Evolutionary conservation across 371 early-diverging fungal genomes (phyloP).

Genomic region (Massospora cicadina): DNA sequence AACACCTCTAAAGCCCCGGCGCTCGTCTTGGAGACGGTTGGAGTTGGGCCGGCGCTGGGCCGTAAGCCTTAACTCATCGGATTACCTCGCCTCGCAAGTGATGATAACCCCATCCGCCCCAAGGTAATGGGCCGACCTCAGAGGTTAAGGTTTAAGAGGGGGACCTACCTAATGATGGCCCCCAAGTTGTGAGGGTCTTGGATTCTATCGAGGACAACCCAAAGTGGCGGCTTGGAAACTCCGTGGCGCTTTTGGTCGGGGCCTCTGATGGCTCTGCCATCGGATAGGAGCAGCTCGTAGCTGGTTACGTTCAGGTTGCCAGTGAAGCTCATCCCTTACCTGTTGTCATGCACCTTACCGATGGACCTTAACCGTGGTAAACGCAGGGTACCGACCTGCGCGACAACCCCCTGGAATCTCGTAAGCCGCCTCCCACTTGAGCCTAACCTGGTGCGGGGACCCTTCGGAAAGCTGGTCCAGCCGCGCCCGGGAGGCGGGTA

Average conservation of each 20-base stretch:
- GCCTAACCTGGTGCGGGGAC: not conserved
- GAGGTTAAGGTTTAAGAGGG: not conserved
- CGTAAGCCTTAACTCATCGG: not conserved
- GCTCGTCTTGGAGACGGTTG: not conserved
- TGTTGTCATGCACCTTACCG: no score
- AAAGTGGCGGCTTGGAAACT: not conserved
- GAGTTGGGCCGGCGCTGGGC: not conserved
- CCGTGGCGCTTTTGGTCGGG: no score
- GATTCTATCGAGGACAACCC: slow-evolving; percentile 3
- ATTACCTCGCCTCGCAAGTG: not conserved
- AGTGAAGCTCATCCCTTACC: no score
- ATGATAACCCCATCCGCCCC: not conserved
- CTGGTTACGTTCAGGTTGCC: not conserved
- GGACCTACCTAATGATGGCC: not conserved
- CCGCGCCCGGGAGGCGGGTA: not conserved
- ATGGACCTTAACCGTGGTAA: not conserved
- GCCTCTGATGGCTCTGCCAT: not conserved
- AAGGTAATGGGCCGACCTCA: not conserved
- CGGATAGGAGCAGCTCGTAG: not conserved
- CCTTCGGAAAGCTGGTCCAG: not conserved
- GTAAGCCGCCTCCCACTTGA: not conserved
- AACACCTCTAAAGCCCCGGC: not conserved
- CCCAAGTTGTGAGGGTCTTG: slow-evolving; percentile 5
- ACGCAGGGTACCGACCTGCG: not conserved
- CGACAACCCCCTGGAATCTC: not conserved